These are phyloP conservation scores for Yarrowia porcina DNA, from an alignment of 805 yeast genomes.

Conservation along the genomic window DNA sequence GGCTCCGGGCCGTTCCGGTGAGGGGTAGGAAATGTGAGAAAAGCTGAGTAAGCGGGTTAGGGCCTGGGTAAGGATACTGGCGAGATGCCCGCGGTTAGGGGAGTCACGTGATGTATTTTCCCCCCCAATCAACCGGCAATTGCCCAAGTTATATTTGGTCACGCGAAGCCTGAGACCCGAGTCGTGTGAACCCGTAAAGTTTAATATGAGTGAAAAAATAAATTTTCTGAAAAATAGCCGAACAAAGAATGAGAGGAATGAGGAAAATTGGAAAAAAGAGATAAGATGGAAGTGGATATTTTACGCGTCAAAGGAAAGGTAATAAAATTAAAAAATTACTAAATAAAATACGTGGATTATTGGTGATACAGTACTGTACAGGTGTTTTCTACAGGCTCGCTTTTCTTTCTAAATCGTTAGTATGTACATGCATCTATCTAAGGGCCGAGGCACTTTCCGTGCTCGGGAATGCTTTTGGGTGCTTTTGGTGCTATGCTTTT, in stretches of 20 bases:
- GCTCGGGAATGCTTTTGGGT: constrained; percentile 1
- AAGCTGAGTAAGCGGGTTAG: too few species aligned
- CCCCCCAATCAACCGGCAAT: background rate
- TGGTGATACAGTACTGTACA: too few species aligned
- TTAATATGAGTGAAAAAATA: background rate
- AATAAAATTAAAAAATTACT: too few species aligned
- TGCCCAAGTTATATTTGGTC: background rate
- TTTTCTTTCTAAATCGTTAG: too few species aligned
- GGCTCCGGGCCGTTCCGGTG: background rate
- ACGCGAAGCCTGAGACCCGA: background rate
- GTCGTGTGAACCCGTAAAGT: background rate
- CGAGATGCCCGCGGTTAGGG: background rate
- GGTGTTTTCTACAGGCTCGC: too few species aligned
- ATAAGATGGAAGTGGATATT: too few species aligned
- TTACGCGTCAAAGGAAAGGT: too few species aligned
- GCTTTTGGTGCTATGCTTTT: background rate
- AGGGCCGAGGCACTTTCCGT: background rate
- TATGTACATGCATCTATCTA: constrained; percentile 23
- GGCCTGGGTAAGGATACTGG: background rate
- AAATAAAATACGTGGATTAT: too few species aligned
- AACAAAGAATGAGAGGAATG: background rate
- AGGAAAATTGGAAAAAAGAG: too few species aligned
- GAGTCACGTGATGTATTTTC: background rate
- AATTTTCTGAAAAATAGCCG: background rate
- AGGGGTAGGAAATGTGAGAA: background rate